phyloP scores from a whole-genome alignment of 1,284 basidiomycete species.

The Marasmius fiardii region DNA sequence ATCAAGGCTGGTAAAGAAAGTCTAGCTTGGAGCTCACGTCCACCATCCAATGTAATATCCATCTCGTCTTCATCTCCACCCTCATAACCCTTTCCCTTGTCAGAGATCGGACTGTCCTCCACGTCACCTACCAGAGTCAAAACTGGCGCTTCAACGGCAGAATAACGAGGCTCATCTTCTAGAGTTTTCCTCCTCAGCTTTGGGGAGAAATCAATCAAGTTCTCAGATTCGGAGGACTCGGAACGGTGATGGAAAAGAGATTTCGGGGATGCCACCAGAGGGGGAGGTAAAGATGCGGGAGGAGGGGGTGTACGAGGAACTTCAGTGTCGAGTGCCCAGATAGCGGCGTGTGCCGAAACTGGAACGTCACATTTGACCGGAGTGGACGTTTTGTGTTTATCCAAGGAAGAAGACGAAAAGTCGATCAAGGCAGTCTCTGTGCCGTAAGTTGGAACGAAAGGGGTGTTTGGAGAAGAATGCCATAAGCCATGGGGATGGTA shows the following conservation, averaged over 20 bases:
- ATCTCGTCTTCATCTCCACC: conserved; percentile 2
- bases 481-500: neutral
- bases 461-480: conserved; percentile 1
- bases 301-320: neutral
- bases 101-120: no score
- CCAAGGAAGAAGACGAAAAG: neutral
- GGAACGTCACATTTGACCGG: neutral
- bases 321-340: neutral
- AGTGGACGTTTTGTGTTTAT: neutral
- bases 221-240: neutral
- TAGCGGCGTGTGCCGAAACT: neutral
- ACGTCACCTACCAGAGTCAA: neutral
- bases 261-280: neutral
- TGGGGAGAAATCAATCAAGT: conserved; percentile 1
- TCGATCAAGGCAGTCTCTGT: conserved; percentile 1
- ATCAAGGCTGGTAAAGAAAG: neutral
- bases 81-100: conserved; percentile 1
- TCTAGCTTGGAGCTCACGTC: neutral
- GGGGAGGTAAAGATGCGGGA: neutral
- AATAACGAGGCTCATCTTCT: neutral
- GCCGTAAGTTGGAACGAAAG: neutral
- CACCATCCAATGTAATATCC: neutral
- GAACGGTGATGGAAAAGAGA: neutral
- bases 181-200: neutral
- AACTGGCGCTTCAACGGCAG: neutral